Evolutionary conservation across 2,329 filamentous ascomycete genomes (phyloP).

Genomic region (Penicillium decumbens): DNA sequence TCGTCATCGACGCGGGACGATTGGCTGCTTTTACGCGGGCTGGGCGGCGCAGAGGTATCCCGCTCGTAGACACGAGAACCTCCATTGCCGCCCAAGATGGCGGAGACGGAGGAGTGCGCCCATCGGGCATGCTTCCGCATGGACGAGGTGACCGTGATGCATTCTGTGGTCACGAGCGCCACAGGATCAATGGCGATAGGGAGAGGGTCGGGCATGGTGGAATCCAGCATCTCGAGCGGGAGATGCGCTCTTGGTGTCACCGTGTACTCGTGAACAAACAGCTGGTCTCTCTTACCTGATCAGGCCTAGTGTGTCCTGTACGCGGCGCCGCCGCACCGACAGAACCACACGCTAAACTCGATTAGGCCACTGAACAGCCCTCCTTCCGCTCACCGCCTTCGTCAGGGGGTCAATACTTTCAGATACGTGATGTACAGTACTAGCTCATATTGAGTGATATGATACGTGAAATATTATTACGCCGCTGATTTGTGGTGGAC

Average conservation of each 20-base stretch:
- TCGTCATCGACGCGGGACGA: conserved; percentile 36
- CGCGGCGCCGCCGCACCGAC: too few relatives aligned
- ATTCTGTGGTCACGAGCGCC: conserved; percentile 94
- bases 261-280: conserved; percentile 23
- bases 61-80: conserved; percentile 45
- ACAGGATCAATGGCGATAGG: conserved; percentile 85
- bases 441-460: not conserved
- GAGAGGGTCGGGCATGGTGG: conserved; percentile 43
- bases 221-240: conserved; percentile 20
- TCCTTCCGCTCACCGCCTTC: conserved; percentile 20
- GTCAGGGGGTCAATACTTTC: conserved; percentile 15
- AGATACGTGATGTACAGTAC: conserved; percentile 7
- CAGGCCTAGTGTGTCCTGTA: too few relatives aligned
- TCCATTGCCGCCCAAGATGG: conserved; percentile 74
- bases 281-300: conserved; percentile 20
- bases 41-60: conserved; percentile 39
- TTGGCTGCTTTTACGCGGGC: conserved; percentile 27
- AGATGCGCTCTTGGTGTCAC: conserved; percentile 23
- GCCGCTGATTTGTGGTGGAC: not conserved
- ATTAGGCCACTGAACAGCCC: too few relatives aligned
- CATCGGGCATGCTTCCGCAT: conserved; percentile 97
- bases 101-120: conserved; percentile 91
- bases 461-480: not conserved
- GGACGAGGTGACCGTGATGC: conserved; percentile 94
- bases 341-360: too few relatives aligned